A percentile compares a stretch with the other conserved stretches of the same genome.
These are phyloP conservation scores for Thoreauomyces humboldtii DNA, from an alignment of 192 early-diverging fungal genomes.

Conservation along the genomic window DNA sequence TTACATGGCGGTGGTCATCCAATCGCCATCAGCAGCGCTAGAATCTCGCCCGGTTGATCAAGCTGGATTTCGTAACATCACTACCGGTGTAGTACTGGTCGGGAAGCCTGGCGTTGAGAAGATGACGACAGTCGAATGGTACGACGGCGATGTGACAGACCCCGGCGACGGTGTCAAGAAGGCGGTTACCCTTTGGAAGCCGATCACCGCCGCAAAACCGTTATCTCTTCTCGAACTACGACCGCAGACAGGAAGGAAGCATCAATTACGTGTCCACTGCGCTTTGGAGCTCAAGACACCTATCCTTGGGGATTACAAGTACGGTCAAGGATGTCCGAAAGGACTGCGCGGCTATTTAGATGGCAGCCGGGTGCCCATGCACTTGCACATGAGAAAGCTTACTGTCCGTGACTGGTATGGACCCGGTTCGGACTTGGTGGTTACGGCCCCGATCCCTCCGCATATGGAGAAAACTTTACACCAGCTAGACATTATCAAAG, in stretches of 20 bases:
- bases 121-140: constrained; percentile 37
- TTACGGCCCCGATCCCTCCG: constrained; percentile 21
- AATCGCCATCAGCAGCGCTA: too few relatives aligned
- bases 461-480: constrained; percentile 13
- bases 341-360: constrained; percentile 21
- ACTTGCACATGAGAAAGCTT: constrained; percentile 41
- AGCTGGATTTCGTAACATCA: constrained; percentile 14
- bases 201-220: constrained; percentile 23
- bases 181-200: constrained; percentile 26
- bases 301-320: constrained; percentile 47
- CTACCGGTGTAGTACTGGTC: constrained; percentile 34
- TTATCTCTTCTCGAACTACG: constrained; percentile 33
- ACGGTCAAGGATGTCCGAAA: constrained; percentile 38
- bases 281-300: constrained; percentile 31
- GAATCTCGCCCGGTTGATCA: too few relatives aligned
- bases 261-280: constrained; percentile 49
- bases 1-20: too few relatives aligned
- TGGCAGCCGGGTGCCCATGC: constrained; percentile 36
- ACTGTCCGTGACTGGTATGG: constrained; percentile 26
- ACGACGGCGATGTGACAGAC: constrained; percentile 10
- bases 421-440: constrained; percentile 18
- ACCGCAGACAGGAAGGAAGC: constrained; percentile 47
- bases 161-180: constrained; percentile 23
- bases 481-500: background rate
- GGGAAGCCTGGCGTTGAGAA: constrained; percentile 33